Base-by-base conservation (phyloP, 495 filamentous ascomycete species). In the Pyrenula aspistea region DNA sequence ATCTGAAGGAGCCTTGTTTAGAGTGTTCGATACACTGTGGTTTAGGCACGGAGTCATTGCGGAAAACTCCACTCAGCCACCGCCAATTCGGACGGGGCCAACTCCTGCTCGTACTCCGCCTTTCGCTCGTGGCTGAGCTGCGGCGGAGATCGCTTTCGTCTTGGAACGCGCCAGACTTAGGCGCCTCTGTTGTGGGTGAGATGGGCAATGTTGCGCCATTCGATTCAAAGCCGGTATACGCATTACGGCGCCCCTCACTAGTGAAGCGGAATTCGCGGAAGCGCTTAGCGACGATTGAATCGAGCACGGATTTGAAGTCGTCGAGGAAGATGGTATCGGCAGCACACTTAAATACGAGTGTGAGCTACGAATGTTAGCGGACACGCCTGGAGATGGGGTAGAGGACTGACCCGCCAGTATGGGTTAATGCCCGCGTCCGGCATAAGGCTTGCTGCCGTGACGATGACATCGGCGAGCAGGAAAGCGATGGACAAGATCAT, bases 261-360 rank as follows among this genome's bases (percentile, higher is more conserved):
- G 8, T 10, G n/a, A 20, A 20, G 50, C 50, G 19, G 50, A 52
- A 52, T 8, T 24, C 19, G 50, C 50, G n/a, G 50, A 52, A 52
- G 50, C 19, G 22, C 10, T 21, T 24, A 19, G 19, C 22, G 50
- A 52, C 50, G 50, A 52, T 8, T 49, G 49, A 19, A 48, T 81
- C 78, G 19, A 83, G 71, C 0, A 75, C 79, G 1, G 76, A 82
- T 63, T 82, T 82, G 76, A 83, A 83, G 54, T 83, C 80, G 56
- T 83, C 80, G 0, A 83, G 73, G 51, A 83, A 73, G 51, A 82
- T 71, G 4, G 74, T 75, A 61, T 83, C 80, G 52, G 77, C 80
- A 31, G 81, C 72, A 55, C 77, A 81, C 62, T 82, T 83, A 71
- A 82, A 82, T 10, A 83, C 73, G 57, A 81, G 77, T 8, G 71